phyloP scores from a whole-genome alignment of 108 stramenopile species.

The Nitzschia inconspicua region DNA sequence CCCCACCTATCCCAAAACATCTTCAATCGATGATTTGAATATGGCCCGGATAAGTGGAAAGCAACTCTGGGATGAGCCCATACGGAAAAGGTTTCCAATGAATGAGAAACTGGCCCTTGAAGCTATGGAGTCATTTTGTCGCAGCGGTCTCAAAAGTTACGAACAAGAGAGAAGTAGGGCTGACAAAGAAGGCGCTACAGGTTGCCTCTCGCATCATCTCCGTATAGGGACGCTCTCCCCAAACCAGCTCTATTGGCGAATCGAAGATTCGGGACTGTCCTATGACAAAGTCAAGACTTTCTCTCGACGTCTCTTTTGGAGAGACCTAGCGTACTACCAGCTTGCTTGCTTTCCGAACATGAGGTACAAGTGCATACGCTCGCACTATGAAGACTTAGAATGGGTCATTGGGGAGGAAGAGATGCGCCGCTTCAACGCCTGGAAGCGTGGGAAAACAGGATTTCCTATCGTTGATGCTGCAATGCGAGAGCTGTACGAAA shows the following conservation, averaged over 20 bases:
- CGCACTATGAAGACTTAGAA: conserved; percentile 32
- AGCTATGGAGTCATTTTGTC: conserved; percentile 20
- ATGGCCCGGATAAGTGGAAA: conserved; percentile 12
- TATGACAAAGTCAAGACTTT: conserved; percentile 41
- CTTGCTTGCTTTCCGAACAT: conserved; percentile 31
- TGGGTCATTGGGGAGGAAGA: conserved; percentile 36
- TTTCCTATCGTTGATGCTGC: conserved; percentile 84
- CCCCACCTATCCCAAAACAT: conserved; percentile 6
- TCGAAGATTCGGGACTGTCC: conserved; percentile 22
- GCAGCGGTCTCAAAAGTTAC: conserved; percentile 17
- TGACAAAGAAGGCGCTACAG: conserved; percentile 27
- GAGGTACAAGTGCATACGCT: conserved; percentile 28
- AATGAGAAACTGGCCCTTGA: conserved; percentile 16
- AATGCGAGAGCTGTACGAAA: conserved; percentile 77
- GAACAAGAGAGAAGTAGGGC: conserved; percentile 35
- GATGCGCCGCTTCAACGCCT: conserved; percentile 34
- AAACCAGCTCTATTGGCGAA: conserved; percentile 33
- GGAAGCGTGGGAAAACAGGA: conserved; percentile 75
- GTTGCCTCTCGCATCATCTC: conserved; percentile 27
- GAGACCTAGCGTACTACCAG: conserved; percentile 46
- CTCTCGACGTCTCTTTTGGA: conserved; percentile 38
- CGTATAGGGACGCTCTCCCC: conserved; percentile 36
- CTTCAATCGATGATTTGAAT: neutral
- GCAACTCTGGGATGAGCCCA: conserved; percentile 27
- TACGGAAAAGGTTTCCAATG: conserved; percentile 29